Evolutionary conservation across 164 flowering plant genomes (phyloP).

Genomic region (Vitis amurensis): DNA sequence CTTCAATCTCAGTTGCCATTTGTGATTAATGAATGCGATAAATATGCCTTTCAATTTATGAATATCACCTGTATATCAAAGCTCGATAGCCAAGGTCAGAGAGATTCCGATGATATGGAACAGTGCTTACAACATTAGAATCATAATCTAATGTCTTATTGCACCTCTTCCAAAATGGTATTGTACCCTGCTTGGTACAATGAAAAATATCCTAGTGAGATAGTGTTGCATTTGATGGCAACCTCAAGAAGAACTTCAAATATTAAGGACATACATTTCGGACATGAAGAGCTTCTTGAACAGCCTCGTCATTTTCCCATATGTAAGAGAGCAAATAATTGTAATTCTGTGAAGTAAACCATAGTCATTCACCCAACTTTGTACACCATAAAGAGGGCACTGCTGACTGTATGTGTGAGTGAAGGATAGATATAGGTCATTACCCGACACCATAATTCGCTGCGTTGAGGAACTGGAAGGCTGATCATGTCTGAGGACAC

Average conservation of each 20-base stretch:
- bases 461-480: no score
- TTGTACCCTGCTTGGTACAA: constrained; percentile 6
- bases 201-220: no score
- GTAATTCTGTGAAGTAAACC: constrained; percentile 2
- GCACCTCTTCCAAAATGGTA: constrained; percentile 21
- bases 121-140: background rate
- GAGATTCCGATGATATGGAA: constrained; percentile 24
- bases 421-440: no score
- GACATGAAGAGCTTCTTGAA: constrained; percentile 20
- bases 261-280: constrained; percentile 15
- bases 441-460: no score
- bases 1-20: background rate
- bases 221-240: no score
- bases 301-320: constrained; percentile 23
- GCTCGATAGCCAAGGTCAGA: constrained; percentile 8
- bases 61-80: constrained; percentile 28
- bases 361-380: no score
- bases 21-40: background rate
- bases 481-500: no score
- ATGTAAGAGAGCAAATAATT: background rate
- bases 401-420: no score
- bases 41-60: no score
- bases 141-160: constrained; percentile 10
- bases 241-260: no score
- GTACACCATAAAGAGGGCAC: no score